Conservation (phyloP, 148 eudicot species). For the Fagopyrum tataricum region DNA sequence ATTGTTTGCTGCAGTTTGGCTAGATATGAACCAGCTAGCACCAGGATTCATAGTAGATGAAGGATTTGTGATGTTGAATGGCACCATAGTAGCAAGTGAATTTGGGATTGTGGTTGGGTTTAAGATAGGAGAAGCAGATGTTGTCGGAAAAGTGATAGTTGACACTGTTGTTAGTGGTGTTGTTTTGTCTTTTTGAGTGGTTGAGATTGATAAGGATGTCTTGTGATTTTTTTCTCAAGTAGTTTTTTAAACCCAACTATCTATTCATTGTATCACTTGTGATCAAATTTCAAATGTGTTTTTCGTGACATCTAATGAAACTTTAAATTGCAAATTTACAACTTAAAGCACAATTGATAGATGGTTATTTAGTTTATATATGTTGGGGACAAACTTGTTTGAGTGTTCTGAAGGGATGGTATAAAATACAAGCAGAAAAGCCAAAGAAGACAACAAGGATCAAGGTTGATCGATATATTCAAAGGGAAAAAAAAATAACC, state of each 20-base stretch:
- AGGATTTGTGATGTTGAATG: constrained; percentile 17
- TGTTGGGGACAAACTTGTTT: not conserved
- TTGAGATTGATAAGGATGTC: constrained; percentile 24
- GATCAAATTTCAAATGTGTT: constrained; percentile 1
- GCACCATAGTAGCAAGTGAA: constrained; percentile 21
- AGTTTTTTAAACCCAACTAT: not conserved
- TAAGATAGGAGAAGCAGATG: constrained; percentile 28
- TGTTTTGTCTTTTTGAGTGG: constrained; percentile 57
- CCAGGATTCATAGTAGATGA: constrained; percentile 28
- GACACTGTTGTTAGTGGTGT: constrained; percentile 81
- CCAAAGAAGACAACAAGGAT: not conserved
- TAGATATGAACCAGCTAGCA: constrained; percentile 62
- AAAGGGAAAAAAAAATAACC: not conserved
- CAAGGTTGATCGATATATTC: not conserved
- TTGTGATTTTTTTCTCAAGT: constrained; percentile 8
- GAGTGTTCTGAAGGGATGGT: constrained; percentile 3
- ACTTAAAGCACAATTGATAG: not conserved
- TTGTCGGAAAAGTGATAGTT: constrained; percentile 32
- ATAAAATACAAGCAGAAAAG: not conserved
- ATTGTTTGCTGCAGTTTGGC: constrained; percentile 35
- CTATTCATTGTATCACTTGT: constrained; percentile 18
- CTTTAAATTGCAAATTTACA: not conserved
- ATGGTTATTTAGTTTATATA: not conserved
- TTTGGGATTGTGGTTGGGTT: constrained; percentile 55
- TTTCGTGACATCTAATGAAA: too few relatives aligned